Conservation (phyloP, 2,329 filamentous ascomycete genomes). For the Colletotrichum cereale region DNA sequence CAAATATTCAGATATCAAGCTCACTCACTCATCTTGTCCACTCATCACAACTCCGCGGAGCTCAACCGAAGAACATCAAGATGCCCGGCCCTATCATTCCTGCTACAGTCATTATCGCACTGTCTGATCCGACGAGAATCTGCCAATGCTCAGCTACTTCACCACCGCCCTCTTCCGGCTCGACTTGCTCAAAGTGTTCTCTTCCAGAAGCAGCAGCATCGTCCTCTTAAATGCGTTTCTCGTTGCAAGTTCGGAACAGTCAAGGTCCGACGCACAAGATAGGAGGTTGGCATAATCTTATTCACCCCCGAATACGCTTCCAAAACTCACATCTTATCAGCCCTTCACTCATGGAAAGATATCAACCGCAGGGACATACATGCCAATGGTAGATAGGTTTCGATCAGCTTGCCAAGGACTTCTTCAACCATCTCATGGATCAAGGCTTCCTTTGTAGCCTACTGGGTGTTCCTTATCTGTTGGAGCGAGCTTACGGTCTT, state of each 20-base stretch:
- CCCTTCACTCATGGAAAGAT: neutral
- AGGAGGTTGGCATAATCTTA: neutral
- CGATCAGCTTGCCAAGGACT: too few relatives aligned
- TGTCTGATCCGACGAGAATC: slow-evolving; percentile 12
- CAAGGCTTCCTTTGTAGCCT: neutral
- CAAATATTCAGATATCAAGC: too few relatives aligned
- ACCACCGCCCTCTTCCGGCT: neutral
- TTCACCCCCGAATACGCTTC: too few relatives aligned
- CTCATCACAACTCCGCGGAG: too few relatives aligned
- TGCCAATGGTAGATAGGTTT: neutral
- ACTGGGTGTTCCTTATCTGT: neutral
- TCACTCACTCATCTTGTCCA: too few relatives aligned
- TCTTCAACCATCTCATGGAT: neutral
- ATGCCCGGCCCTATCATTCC: slow-evolving; percentile 18
- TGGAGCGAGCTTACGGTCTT: neutral
- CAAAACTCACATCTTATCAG: neutral
- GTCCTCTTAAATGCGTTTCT: neutral
- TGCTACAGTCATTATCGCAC: neutral
- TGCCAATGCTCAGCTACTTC: slow-evolving; percentile 3
- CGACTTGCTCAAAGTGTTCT: slow-evolving; percentile 5
- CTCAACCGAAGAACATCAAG: neutral
- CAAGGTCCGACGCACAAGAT: neutral
- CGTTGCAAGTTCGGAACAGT: neutral
- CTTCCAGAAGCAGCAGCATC: neutral
- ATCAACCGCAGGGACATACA: too few relatives aligned